Base-by-base conservation (phyloP, 129 eudicot genomes). In the Escallonia herrerae region DNA sequence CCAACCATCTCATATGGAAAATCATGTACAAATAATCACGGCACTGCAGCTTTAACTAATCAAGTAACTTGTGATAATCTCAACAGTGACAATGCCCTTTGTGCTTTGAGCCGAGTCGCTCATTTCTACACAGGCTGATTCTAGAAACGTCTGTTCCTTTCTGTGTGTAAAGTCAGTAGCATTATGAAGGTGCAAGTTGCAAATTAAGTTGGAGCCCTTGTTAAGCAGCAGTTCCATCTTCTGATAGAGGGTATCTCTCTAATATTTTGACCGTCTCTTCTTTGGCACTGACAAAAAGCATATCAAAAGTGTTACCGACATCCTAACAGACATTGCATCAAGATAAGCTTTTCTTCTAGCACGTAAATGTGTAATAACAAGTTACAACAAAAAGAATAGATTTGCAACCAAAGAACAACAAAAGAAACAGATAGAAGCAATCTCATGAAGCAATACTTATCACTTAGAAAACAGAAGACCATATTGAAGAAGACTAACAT, bases 181-280 rank as follows among this genome's bases (percentile, higher is more conserved):
- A 5, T 47, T 2, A 47, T 5, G 11, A 47, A 47, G 11, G 8
- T 7, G 12, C 11, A 58, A 0, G 51, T 40, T 59, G 70, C 69
- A 53, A 45, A 41, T 54, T 66, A 57, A 66, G 49, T 56, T 53
- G 48, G 62, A 50, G 12, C 7, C 57, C 62, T 55, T 40, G 63
- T 71, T 60, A 77, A 44, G 66, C 56, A 53, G 56, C 69, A 61
- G 69, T 44, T 55, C 22, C 67, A 48, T 50, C 84, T 74, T 84
- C 86, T 5, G 57, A 55, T 8, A 91, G 80, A 66, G 79, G 76
- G 74, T 85, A 70, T 68, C 76, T 79, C 78, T 83, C 79, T 44
- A 91, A 79, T 61, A 87, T 84, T 15, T 75, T 78, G 46, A 83
- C 44, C 0, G 97, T 91, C 72, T 83, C 95, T 56, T 84, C 90